Evolutionary conservation across 208 protist species (phyloP).

Genomic region (Leishmania aethiopica): DNA sequence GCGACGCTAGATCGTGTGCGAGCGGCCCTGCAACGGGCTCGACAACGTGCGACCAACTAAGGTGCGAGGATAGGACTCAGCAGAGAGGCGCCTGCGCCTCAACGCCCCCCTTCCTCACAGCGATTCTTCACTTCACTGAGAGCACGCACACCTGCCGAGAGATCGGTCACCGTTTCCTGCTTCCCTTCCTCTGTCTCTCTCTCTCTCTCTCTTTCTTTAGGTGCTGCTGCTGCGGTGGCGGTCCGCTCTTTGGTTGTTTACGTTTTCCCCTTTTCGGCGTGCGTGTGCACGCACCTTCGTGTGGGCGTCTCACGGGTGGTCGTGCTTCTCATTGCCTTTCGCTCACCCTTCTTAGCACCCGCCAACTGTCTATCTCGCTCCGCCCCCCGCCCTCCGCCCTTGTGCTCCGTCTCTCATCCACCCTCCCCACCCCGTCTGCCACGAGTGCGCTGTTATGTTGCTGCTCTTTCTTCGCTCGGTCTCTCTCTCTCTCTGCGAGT

Average conservation of each 20-base stretch:
- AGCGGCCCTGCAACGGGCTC: constrained; percentile 37
- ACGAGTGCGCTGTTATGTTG: neutral
- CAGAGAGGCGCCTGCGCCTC: neutral
- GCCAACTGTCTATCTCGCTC: neutral
- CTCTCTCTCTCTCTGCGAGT: neutral
- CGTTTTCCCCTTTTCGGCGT: too few species aligned
- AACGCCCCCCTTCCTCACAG: neutral
- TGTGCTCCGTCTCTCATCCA: neutral
- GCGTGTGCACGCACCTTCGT: neutral
- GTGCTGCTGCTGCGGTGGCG: neutral
- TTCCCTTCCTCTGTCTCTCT: neutral
- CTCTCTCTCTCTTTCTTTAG: too few species aligned
- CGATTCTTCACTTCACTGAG: neutral
- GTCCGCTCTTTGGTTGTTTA: too few species aligned
- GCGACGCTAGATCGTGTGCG: constrained; percentile 39
- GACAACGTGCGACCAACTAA: constrained; percentile 13
- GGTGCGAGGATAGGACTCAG: neutral
- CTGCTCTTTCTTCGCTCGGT: neutral
- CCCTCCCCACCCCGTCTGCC: neutral
- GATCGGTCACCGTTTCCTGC: neutral
- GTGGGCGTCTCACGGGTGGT: neutral
- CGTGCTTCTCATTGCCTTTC: neutral
- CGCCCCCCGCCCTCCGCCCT: too few species aligned
- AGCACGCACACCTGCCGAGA: neutral
- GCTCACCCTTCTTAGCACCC: neutral